Base-by-base conservation (phyloP, 768 basidiomycete species). In the Lactarius hatsudake region DNA sequence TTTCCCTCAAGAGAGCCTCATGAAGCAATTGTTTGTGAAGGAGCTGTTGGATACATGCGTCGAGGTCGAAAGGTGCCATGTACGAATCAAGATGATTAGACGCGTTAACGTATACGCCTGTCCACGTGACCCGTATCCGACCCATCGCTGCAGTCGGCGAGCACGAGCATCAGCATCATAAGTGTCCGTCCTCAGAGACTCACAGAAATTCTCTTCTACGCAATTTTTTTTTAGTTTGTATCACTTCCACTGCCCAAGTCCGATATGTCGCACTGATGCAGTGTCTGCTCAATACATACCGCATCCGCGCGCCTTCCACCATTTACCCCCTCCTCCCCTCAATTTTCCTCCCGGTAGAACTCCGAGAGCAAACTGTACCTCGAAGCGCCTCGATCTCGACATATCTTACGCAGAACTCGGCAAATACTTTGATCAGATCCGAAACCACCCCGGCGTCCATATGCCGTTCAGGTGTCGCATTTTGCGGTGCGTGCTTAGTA, bases 1-100 rank as follows among this genome's bases (percentile, higher is more conserved):
- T 98, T 82, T 99, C 96, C 60, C 95, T 89, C 54, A 99, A 78
- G 32, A 98, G 83, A 2, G 94, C 91, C 79, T 98, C 96, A 73
- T 96, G 96, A 5, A 99, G 82, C 17, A 99, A 87, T 71, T 97
- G 95, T 80, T 97, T 97, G 61, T 88, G 84, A 40, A 94, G 85
- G 63, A 96, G 82, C 74, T 95, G 92, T 73, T 90, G 81, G 74
- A 98, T 98, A 78, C 95, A 98, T 68, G 93, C 93, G 82, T 98
- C 95, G 75, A 98, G 89, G 83, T 98, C 93, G 83, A 98, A 96
- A 75, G 92, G 84, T 23, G 79, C 78, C 79, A 80, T 80, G 54
- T 65, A 69, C 59, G 60, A 69, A 55, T 38, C 36, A 65, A 43
- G 54, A 51, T 68, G 48, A 51, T 51, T 26, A 51, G 45, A 48